phyloP scores from a whole-genome alignment of 306 rosid species.

The Hylodesmum podocarpum region DNA sequence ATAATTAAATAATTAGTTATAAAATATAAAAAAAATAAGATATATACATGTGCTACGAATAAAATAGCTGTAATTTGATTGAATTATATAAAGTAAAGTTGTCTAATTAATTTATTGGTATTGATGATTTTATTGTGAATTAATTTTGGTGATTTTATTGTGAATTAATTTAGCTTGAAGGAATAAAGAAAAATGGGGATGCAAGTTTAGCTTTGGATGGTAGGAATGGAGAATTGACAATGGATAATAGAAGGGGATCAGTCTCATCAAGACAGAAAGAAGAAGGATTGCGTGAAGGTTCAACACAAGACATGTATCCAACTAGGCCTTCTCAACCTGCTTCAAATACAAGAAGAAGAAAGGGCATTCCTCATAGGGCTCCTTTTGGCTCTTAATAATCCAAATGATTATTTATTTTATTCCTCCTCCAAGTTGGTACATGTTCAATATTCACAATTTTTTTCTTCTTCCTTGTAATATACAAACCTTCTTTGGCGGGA shows the following conservation, averaged over 20 bases:
- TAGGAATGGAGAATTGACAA: conserved; percentile 45
- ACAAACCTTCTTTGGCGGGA: conserved; percentile 24
- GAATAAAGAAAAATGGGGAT: conserved; percentile 81
- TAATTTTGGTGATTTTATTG: background rate
- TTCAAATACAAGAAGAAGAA: conserved; percentile 87
- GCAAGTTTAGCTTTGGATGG: conserved; percentile 68
- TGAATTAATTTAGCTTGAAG: conserved; percentile 60
- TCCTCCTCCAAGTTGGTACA: conserved; percentile 28
- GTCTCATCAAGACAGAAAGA: conserved; percentile 44
- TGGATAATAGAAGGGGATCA: conserved; percentile 31
- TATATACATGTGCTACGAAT: too few species aligned
- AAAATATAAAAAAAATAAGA: too few species aligned
- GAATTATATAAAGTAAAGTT: too few species aligned
- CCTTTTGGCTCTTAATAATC: conserved; percentile 66
- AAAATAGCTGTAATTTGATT: too few species aligned
- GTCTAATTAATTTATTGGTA: background rate
- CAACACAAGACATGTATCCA: conserved; percentile 70
- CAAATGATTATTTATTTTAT: background rate
- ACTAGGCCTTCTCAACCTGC: conserved; percentile 81
- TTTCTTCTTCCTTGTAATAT: background rate
- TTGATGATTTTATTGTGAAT: background rate
- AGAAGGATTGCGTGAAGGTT: conserved; percentile 77
- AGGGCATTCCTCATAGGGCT: conserved; percentile 96
- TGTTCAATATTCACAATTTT: conserved; percentile 29
- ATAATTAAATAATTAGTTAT: too few species aligned